A percentile compares a stretch with the other conserved stretches of the same genome.
phyloP scores from a whole-genome alignment of 495 filamentous ascomycete species.

The Darksidea phi region DNA sequence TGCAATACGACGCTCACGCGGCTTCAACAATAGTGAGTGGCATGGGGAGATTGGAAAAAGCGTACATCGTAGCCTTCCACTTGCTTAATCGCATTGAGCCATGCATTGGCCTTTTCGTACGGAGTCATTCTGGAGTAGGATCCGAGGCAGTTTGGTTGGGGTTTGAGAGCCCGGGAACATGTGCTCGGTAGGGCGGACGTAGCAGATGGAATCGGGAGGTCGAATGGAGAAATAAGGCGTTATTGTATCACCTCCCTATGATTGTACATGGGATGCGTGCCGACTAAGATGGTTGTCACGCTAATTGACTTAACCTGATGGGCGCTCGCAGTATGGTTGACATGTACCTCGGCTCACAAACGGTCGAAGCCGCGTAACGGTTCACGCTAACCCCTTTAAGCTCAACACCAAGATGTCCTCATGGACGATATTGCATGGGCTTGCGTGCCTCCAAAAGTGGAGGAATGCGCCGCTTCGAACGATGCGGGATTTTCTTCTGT shows the following conservation, averaged over 20 bases:
- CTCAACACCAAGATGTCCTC: slow-evolving; percentile 14
- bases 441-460: no score
- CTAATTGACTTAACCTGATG: no score
- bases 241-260: background rate
- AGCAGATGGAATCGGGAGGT: background rate
- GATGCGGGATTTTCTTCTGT: no score
- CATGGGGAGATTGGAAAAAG: background rate
- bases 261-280: no score
- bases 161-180: background rate
- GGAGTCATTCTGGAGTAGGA: background rate
- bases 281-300: no score
- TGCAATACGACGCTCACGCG: background rate
- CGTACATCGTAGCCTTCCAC: slow-evolving; percentile 18
- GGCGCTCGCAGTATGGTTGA: no score
- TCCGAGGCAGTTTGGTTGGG: background rate
- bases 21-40: background rate
- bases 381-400: slow-evolving; percentile 3
- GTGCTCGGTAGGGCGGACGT: background rate
- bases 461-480: no score
- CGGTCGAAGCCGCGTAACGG: background rate
- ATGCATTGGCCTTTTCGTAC: slow-evolving; percentile 13
- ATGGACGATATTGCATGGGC: no score
- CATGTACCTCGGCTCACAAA: background rate
- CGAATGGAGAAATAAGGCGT: background rate
- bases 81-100: slow-evolving; percentile 7